A percentile compares a stretch with the other conserved stretches of the same genome.
Conservation (phyloP, 2,329 filamentous ascomycete species). For the Colletotrichum liriopes region DNA sequence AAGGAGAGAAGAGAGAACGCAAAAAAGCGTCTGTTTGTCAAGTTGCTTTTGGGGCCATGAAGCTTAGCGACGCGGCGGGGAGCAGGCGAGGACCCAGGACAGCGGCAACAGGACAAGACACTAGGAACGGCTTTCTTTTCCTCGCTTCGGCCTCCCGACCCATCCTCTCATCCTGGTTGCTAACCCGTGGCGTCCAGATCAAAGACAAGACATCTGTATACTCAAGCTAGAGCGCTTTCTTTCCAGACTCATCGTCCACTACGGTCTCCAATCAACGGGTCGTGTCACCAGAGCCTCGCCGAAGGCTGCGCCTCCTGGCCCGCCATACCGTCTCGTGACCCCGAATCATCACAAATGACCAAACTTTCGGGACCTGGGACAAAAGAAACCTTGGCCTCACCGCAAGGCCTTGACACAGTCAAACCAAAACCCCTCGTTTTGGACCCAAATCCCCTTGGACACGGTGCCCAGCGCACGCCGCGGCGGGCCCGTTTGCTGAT, state of each 20-base stretch:
- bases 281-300: not conserved
- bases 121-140: constrained; percentile 21
- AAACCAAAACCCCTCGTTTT: not conserved
- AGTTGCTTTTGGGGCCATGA: constrained; percentile 14
- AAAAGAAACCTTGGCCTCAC: constrained; percentile 18
- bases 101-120: constrained; percentile 18
- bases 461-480: no score
- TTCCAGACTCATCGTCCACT: not conserved
- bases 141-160: not conserved
- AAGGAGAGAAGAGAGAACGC: constrained; percentile 35
- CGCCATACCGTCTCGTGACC: constrained; percentile 21
- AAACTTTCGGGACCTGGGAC: constrained; percentile 1
- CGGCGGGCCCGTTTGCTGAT: not conserved
- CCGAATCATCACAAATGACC: constrained; percentile 32
- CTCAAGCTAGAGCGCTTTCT: constrained; percentile 24
- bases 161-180: constrained; percentile 9
- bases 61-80: not conserved
- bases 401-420: not conserved
- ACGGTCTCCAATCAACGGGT: not conserved
- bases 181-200: constrained; percentile 15
- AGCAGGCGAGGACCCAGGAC: not conserved
- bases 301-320: not conserved
- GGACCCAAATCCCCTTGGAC: not conserved
- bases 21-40: not conserved
- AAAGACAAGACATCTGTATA: constrained; percentile 31